Percentiles rank a stretch among this genome's conserved stretches.
Conservation (phyloP, 768 basidiomycete species). For the Myochromella boudieri region DNA sequence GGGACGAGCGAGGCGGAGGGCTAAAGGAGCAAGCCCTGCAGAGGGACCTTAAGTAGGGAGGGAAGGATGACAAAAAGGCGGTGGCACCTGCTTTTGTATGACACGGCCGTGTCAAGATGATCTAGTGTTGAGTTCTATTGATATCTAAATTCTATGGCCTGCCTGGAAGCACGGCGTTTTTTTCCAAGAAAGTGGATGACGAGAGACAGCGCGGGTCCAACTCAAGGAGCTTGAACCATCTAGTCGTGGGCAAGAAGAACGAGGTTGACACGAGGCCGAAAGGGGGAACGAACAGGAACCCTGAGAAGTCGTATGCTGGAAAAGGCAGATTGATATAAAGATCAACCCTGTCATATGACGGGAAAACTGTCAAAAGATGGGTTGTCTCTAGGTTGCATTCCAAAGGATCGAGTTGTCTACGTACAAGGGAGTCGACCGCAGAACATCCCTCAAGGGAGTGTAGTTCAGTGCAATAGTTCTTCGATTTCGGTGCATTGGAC, state of each 20-base stretch:
- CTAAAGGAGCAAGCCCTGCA: neutral
- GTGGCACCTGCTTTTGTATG: conserved; percentile 13
- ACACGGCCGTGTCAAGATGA: neutral
- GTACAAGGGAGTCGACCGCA: too few relatives aligned
- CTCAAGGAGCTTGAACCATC: conserved; percentile 2
- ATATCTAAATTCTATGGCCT: too few relatives aligned
- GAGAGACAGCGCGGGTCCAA: conserved; percentile 1
- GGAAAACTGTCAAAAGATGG: neutral
- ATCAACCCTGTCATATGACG: conserved; percentile 1
- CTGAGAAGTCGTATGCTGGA: neutral
- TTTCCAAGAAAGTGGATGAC: conserved; percentile 15
- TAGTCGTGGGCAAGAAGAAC: neutral
- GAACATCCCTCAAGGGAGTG: too few relatives aligned
- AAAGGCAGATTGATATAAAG: conserved; percentile 5
- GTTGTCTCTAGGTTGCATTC: neutral
- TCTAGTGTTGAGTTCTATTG: conserved; percentile 11
- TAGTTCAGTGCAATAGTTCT: too few relatives aligned
- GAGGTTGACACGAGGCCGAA: conserved; percentile 14
- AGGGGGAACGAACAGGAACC: conserved; percentile 9
- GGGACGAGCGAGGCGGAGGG: conserved; percentile 1
- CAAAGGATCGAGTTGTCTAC: too few relatives aligned
- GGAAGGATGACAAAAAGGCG: neutral
- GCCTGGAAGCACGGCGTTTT: conserved; percentile 1
- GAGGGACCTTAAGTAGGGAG: neutral
- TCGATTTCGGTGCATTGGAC: too few relatives aligned